Conservation (phyloP, 2,329 filamentous ascomycete species). For the Diaporthe nobilis region DNA sequence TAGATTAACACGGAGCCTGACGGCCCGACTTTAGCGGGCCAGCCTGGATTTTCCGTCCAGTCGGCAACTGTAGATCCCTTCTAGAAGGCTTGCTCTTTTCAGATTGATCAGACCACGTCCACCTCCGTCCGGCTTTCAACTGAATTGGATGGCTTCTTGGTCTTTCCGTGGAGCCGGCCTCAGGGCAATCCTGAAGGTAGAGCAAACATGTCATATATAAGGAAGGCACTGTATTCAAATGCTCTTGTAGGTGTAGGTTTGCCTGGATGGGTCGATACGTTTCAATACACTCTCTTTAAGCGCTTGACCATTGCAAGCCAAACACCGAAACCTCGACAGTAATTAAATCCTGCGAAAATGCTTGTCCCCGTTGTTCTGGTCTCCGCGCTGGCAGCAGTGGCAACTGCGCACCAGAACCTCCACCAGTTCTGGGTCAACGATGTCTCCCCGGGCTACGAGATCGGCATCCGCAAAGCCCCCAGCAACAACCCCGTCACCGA, state of each 20-base stretch:
- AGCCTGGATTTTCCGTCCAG: slow-evolving; percentile 28
- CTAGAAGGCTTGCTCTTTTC: not conserved
- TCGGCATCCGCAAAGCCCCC: slow-evolving; percentile 23
- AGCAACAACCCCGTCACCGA: slow-evolving; percentile 72
- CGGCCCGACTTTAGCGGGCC: slow-evolving; percentile 21
- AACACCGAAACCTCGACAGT: not conserved
- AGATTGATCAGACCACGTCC: slow-evolving; percentile 11
- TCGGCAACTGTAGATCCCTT: slow-evolving; percentile 8
- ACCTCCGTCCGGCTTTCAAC: not conserved
- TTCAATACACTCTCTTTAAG: not conserved
- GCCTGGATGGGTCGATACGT: rapidly evolving
- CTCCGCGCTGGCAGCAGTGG: slow-evolving; percentile 21
- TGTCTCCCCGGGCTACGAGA: slow-evolving; percentile 10
- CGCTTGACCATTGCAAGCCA: not conserved
- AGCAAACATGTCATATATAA: slow-evolving; percentile 10
- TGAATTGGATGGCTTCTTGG: not conserved
- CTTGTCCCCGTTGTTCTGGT: not conserved
- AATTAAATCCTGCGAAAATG: not conserved
- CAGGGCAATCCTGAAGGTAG: too few relatives aligned
- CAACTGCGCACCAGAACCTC: slow-evolving; percentile 17
- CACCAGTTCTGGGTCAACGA: slow-evolving; percentile 31
- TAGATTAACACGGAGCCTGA: slow-evolving; percentile 28
- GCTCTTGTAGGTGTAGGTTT: not conserved
- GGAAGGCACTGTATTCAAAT: not conserved
- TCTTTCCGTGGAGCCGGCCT: not conserved